Evolutionary conservation across 2,329 filamentous ascomycete species (phyloP), one percentile per base, ranked within the genome.

Genomic region (Phyllosticta citrichinensis): DNA sequence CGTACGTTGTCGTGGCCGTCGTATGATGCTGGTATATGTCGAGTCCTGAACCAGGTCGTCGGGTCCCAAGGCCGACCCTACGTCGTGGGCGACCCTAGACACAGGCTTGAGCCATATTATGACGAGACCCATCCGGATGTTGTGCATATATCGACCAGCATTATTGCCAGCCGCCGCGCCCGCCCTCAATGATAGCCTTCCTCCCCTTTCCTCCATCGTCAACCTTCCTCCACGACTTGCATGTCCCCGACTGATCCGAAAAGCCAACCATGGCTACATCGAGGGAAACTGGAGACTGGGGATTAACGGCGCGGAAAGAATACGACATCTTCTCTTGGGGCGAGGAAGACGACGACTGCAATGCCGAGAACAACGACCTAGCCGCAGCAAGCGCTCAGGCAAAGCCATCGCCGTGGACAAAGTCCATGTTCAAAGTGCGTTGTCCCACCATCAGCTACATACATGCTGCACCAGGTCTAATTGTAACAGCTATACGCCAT

Each of bases 341-440:
- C 9, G 10, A 40, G 33, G 33, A 40, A 17, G 33, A 40, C 33
- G 33, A 40, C 33, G 33, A 40, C 33, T 40, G 33, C 10, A 40
- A 40, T 40, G 33, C 11, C 33, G 33, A 40, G 5, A 66, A 75
- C 52, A 64, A 80, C 20, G 76, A 79, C 1, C 60, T 83, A n/a
- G 60, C 76, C 5, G 75, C 77, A 12, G 74, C 76, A 6, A 71
- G 71, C 1, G 68, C 79, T 14, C 80, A 81, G 65, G 79, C 75
- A 66, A 75, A 66, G 19, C 69, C 72, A 4, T 69, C 66, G 55
- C 71, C 71, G 58, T 74, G 70, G 69, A 78, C 75, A 11, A 72
- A 68, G 65, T 69, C 72, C 27, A 79, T 79, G 77, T 70, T 79
- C 62, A 75, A 75, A 68, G 75, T 76, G 57, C 25, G 58, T 20